phyloP scores from a whole-genome alignment of 1,284 basidiomycete genomes.

The Fomitopsis schrenkii region DNA sequence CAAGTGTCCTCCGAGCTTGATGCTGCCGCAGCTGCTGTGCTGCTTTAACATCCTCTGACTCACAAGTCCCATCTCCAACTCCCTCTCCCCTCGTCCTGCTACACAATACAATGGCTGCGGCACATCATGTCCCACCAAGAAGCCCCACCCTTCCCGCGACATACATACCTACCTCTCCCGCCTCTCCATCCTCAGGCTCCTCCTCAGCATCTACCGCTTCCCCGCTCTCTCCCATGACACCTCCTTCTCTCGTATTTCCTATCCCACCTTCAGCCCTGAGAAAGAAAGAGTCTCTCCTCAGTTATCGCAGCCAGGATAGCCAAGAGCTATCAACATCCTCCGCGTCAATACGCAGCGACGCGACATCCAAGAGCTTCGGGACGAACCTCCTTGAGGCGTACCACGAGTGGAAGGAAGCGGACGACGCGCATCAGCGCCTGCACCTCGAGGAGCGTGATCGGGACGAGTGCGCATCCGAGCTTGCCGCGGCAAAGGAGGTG shows the following conservation, averaged over 20 bases:
- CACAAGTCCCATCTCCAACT: neutral
- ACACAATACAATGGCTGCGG: neutral
- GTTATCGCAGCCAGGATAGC: neutral
- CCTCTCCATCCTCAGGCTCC: neutral
- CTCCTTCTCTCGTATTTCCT: neutral
- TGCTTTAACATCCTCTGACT: neutral
- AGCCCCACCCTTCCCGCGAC: neutral
- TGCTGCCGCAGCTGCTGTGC: neutral
- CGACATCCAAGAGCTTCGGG: neutral
- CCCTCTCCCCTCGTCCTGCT: neutral
- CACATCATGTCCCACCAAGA: neutral
- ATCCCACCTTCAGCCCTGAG: neutral
- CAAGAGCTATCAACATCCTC: neutral
- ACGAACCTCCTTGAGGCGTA: slow-evolving; percentile 10
- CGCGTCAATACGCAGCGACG: neutral
- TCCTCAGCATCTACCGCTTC: neutral
- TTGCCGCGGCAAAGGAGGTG: slow-evolving; percentile 14
- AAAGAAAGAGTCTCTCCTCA: neutral
- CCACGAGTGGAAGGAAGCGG: slow-evolving; percentile 20
- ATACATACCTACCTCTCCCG: neutral
- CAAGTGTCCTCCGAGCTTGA: neutral
- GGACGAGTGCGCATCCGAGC: slow-evolving; percentile 2
- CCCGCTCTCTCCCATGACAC: neutral
- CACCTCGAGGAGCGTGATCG: slow-evolving; percentile 9
- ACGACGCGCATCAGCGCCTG: slow-evolving; percentile 18